Evolutionary conservation across 2,329 filamentous ascomycete genomes (phyloP).

Genomic region (Beauveria caledonica): DNA sequence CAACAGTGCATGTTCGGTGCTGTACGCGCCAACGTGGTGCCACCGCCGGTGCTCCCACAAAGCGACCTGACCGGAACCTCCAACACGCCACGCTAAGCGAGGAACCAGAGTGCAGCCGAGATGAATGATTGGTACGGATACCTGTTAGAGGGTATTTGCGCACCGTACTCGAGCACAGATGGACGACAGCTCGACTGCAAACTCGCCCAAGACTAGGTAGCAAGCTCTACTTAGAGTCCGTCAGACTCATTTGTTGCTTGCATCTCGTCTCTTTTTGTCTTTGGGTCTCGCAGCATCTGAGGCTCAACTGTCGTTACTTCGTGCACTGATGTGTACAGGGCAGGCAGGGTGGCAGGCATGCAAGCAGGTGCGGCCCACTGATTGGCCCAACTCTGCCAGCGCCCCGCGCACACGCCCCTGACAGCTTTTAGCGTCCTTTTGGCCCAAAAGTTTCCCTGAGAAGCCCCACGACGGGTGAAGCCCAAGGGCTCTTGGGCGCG

Average conservation of each 20-base stretch:
- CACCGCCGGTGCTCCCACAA: neutral
- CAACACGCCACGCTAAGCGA: constrained; percentile 6
- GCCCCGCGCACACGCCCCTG: neutral
- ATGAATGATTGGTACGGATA: neutral
- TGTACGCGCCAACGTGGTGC: neutral
- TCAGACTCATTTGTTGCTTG: neutral
- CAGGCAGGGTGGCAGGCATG: no score
- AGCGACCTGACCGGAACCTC: constrained; percentile 6
- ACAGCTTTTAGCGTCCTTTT: neutral
- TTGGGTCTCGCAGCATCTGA: neutral
- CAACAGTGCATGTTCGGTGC: neutral
- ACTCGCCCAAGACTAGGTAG: no score
- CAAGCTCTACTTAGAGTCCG: no score
- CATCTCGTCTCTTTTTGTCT: no score
- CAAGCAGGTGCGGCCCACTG: neutral
- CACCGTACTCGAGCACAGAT: neutral
- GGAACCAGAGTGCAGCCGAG: neutral
- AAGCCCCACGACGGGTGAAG: neutral
- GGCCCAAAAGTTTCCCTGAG: neutral
- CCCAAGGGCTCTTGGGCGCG: constrained; percentile 7
- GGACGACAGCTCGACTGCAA: neutral
- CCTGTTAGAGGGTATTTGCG: neutral
- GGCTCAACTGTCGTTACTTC: neutral
- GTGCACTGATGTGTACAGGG: no score
- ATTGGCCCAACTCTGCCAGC: neutral